Evolutionary conservation across 768 basidiomycete genomes (phyloP).

Genomic region (Serendipita sp.): DNA sequence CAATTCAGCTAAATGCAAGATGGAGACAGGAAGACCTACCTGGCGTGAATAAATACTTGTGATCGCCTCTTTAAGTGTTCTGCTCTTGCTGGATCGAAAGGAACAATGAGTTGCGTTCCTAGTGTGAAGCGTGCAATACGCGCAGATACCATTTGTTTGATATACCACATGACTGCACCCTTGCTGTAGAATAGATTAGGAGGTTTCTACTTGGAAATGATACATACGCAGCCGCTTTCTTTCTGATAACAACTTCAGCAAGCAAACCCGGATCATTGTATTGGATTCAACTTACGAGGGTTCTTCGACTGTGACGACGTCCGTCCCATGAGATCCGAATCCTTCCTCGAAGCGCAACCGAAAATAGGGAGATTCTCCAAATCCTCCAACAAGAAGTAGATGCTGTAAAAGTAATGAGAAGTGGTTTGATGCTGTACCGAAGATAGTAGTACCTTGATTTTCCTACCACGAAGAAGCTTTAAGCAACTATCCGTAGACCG

Average conservation of each 20-base stretch:
- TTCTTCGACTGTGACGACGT: neutral
- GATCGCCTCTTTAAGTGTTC: neutral
- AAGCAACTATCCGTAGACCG: neutral
- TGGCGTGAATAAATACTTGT: neutral
- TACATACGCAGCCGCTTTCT: neutral
- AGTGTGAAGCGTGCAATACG: neutral
- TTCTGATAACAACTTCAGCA: neutral
- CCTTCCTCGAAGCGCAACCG: neutral
- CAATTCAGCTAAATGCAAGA: too few relatives aligned
- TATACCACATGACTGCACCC: constrained; percentile 1
- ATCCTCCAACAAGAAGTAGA: constrained; percentile 6
- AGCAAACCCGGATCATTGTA: neutral
- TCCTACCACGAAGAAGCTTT: neutral
- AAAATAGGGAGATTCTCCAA: constrained; percentile 5
- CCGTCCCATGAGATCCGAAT: neutral
- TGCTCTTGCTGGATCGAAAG: neutral
- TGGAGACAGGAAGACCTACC: neutral
- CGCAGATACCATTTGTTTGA: neutral
- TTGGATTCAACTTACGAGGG: neutral
- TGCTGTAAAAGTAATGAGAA: neutral
- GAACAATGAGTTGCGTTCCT: neutral
- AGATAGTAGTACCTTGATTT: neutral
- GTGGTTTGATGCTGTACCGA: neutral
- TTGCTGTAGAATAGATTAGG: neutral
- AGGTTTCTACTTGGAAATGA: neutral